Conservation (phyloP, 768 basidiomycete genomes). For the Macrolepiota dolichaula region DNA sequence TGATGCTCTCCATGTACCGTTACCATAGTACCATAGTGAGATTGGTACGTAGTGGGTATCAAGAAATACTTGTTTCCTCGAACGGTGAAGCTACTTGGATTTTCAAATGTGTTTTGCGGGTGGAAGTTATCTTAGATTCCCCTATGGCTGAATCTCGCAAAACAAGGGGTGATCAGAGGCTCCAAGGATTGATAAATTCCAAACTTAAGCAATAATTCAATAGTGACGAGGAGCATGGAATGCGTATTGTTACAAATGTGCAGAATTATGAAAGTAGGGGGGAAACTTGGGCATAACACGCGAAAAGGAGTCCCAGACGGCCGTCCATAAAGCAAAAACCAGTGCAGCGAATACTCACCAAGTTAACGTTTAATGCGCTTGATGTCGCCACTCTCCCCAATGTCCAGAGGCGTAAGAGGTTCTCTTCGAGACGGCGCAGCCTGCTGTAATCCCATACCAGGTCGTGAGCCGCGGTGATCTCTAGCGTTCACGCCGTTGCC, state of each 20-base stretch:
- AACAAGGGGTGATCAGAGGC: too few relatives aligned
- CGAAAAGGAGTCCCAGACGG: neutral
- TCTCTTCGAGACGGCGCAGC: slow-evolving; percentile 19
- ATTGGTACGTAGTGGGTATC: too few relatives aligned
- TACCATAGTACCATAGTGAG: too few relatives aligned
- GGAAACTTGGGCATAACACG: neutral
- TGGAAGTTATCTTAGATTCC: too few relatives aligned
- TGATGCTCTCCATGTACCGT: too few relatives aligned
- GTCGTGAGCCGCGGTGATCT: slow-evolving; percentile 19
- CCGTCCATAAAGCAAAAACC: neutral
- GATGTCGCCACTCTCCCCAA: slow-evolving; percentile 35
- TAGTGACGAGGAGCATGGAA: neutral
- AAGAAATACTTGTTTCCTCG: too few relatives aligned
- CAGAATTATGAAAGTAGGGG: too few relatives aligned
- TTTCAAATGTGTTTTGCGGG: too few relatives aligned
- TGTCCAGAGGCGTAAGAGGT: slow-evolving; percentile 33
- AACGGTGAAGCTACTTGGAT: too few relatives aligned
- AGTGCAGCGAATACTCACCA: neutral
- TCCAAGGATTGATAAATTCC: too few relatives aligned
- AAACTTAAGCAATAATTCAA: too few relatives aligned
- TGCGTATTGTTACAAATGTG: neutral
- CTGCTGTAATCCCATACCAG: slow-evolving; percentile 39
- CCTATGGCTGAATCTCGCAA: too few relatives aligned
- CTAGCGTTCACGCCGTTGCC: slow-evolving; percentile 13
- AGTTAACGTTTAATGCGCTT: slow-evolving; percentile 42